Base-by-base conservation (phyloP, 106 monocot genomes). In the Dendrobium nobile region DNA sequence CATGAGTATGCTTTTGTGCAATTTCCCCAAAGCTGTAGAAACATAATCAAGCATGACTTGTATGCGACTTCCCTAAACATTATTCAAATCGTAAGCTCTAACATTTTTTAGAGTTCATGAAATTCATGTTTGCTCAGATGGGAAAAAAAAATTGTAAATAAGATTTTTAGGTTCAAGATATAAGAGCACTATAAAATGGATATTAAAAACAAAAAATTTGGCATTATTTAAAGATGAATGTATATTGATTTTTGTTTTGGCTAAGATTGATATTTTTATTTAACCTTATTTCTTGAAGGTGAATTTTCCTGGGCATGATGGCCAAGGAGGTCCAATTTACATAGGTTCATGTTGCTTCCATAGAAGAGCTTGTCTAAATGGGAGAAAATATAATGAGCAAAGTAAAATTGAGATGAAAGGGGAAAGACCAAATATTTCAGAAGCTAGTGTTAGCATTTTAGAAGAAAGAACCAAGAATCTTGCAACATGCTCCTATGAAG, bases 341-440 rank as follows among this genome's bases (percentile, higher is more conserved):
- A 78, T 67, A 51, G 87, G 87, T 20, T 80, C 89, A 28, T 79
- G 89, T 47, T 87, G 87, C 72, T 89, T 89, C 73, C 86, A 85
- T 65, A 84, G 87, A n/a, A 87, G 89, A 72, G 41, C 83, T 20
- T 67, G 56, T 33, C 55, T 89, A 18, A 44, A 75, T 64, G 87
- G 89, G 17, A 64, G 47, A 13, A 78, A 75, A 40, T 85, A 80
- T 51, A 75, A 17, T 31, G 26, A 48, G 47, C 8, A 9, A 4
- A 24, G 9, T 27, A 80, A 74, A 54, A 55, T 54, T 75, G 81
- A 81, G 10, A 15, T 67, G 16, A 79, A 47, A 68, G 31, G 9
- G 26, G 74, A 77, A 13, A 73, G 40, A 27, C 26, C 47, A 17
- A 73, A 47, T 6, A 78, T 65, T 51, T 4, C 8, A 44, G 79